Percentiles rank a stretch among this genome's conserved stretches.
Conservation (phyloP, 495 filamentous ascomycete species). For the Aspergillus wentii region DNA sequence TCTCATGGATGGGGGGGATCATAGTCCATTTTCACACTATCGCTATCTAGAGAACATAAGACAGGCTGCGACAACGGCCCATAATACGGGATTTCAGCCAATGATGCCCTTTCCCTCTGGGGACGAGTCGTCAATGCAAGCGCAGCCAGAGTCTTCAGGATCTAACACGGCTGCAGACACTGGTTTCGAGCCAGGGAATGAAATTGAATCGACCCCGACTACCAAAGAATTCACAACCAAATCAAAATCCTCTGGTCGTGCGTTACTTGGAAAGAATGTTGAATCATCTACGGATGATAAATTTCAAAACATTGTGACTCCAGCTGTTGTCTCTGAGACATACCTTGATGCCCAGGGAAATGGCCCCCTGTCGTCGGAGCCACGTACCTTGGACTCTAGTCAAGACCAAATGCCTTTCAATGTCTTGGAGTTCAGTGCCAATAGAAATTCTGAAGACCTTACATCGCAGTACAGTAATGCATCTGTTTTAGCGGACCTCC, state of each 20-base stretch:
- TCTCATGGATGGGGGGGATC: conserved; percentile 21
- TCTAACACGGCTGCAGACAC: conserved; percentile 4
- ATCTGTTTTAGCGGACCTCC: conserved; percentile 19
- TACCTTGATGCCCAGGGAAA: conserved; percentile 35
- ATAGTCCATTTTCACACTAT: conserved; percentile 26
- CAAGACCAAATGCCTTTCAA: no score
- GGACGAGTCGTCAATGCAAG: conserved; percentile 7
- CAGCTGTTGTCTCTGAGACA: conserved; percentile 37
- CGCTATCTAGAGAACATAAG: conserved; percentile 28
- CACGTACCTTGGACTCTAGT: no score
- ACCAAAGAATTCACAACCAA: conserved; percentile 29
- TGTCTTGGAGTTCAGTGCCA: no score
- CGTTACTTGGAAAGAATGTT: conserved; percentile 20
- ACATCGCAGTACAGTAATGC: no score
- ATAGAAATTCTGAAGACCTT: no score
- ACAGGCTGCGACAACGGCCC: conserved; percentile 12
- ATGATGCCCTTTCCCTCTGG: conserved; percentile 10
- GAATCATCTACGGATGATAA: conserved; percentile 6
- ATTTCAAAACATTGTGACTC: conserved; percentile 22
- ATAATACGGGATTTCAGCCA: conserved; percentile 7
- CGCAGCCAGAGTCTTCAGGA: conserved; percentile 7
- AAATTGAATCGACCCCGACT: conserved; percentile 6
- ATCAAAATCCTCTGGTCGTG: conserved; percentile 23
- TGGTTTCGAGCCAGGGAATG: conserved; percentile 1
- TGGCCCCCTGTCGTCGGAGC: conserved; percentile 3